Percentiles rank a stretch among this genome's conserved stretches.
These are phyloP conservation scores for Phytophthora tentaculata DNA, from an alignment of 352 stramenopile genomes.

Conservation along the genomic window DNA sequence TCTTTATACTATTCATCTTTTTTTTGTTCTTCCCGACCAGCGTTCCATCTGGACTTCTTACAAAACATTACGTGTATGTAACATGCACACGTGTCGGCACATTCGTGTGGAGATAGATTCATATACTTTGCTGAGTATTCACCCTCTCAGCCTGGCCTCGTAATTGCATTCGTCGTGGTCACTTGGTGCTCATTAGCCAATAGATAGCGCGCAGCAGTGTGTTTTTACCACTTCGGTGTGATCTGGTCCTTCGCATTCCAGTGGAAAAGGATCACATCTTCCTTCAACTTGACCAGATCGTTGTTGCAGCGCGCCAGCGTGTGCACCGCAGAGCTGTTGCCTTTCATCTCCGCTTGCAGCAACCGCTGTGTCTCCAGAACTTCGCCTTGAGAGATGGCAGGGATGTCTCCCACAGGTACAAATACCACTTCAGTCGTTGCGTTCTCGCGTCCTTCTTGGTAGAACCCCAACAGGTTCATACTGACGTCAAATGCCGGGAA, in stretches of 20 bases:
- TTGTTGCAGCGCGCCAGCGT: constrained; percentile 80
- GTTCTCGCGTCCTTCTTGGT: constrained; percentile 77
- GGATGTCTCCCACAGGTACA: constrained; percentile 76
- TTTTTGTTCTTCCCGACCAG: constrained; percentile 1
- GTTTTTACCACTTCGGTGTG: constrained; percentile 41
- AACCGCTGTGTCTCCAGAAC: constrained; percentile 73
- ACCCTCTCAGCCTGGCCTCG: neutral
- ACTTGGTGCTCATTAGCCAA: constrained; percentile 25
- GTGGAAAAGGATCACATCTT: constrained; percentile 87
- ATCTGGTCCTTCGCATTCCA: constrained; percentile 83
- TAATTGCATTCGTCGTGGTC: constrained; percentile 3
- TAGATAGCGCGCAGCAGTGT: constrained; percentile 6
- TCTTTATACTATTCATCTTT: constrained; percentile 43
- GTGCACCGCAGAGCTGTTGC: constrained; percentile 73
- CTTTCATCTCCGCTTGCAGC: constrained; percentile 73
- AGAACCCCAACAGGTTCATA: constrained; percentile 83
- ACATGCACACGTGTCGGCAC: constrained; percentile 14
- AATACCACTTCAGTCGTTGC: constrained; percentile 85
- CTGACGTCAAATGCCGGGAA: constrained; percentile 77
- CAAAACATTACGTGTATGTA: constrained; percentile 33
- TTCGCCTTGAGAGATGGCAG: constrained; percentile 73
- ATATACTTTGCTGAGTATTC: constrained; percentile 13
- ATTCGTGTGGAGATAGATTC: constrained; percentile 1
- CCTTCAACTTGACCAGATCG: constrained; percentile 84
- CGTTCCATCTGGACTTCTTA: constrained; percentile 25